These are phyloP conservation scores for Hortaea werneckii DNA, from an alignment of 2,329 filamentous ascomycete species.

Conservation along the genomic window DNA sequence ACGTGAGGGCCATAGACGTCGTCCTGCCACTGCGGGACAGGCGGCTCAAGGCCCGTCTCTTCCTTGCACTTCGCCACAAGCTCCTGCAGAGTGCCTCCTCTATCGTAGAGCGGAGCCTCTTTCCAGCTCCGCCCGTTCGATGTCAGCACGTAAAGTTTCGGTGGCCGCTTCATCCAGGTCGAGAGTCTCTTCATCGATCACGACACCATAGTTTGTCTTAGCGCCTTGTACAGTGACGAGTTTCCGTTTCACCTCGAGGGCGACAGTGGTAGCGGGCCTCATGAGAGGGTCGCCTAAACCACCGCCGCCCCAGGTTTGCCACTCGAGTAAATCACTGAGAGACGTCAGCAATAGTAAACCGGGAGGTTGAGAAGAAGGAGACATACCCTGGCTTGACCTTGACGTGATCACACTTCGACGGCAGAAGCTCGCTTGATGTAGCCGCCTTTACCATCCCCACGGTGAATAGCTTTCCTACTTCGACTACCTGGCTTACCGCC, in stretches of 20 bases:
- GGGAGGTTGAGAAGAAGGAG: background rate
- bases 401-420: constrained; percentile 16
- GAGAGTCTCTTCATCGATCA: constrained; percentile 12
- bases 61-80: constrained; percentile 12
- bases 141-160: constrained; percentile 13
- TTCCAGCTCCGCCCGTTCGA: constrained; percentile 16
- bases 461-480: constrained; percentile 14
- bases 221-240: constrained; percentile 14
- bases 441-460: constrained; percentile 8
- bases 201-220: constrained; percentile 15
- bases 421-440: constrained; percentile 8
- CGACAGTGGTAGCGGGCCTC: constrained; percentile 15
- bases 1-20: constrained; percentile 18
- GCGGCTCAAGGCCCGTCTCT: constrained; percentile 16
- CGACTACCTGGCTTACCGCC: constrained; percentile 17
- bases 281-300: constrained; percentile 15
- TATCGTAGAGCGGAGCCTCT: constrained; percentile 13
- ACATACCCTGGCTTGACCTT: constrained; percentile 15
- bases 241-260: constrained; percentile 15
- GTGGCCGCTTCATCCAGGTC: constrained; percentile 13
- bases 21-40: constrained; percentile 16
- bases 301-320: constrained; percentile 18
- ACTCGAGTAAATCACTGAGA: constrained; percentile 14
- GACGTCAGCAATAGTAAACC: background rate
- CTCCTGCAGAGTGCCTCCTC: constrained; percentile 15